These are phyloP conservation scores for Penicillium odoratum DNA, from an alignment of 495 filamentous ascomycete species.

Conservation along the genomic window DNA sequence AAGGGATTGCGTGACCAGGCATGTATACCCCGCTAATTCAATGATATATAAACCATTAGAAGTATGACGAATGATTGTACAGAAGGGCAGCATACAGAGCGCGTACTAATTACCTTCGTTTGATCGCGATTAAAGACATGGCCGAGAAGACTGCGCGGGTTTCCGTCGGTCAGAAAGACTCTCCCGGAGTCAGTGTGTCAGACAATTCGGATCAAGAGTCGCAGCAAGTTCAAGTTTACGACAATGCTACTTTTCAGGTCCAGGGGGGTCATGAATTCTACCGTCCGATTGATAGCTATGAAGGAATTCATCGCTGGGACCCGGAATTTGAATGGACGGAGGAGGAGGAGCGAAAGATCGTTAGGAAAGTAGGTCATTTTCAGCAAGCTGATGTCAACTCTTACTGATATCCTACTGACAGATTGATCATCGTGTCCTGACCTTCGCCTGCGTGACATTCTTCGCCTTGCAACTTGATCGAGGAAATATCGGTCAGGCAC, in stretches of 20 bases:
- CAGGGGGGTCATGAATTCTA: conserved; percentile 31
- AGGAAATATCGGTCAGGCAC: conserved; percentile 61
- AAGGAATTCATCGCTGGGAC: conserved; percentile 65
- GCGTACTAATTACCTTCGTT: too few species aligned
- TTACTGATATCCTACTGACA: not conserved
- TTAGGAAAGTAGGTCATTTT: conserved; percentile 11
- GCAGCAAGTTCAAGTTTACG: conserved; percentile 5
- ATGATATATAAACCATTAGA: conserved; percentile 6
- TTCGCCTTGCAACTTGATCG: conserved; percentile 69
- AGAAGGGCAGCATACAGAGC: too few species aligned
- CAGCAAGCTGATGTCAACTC: not conserved
- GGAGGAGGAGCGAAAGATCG: conserved; percentile 53
- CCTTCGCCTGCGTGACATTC: conserved; percentile 48
- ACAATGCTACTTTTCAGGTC: conserved; percentile 15
- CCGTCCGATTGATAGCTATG: conserved; percentile 52
- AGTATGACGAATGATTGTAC: not conserved
- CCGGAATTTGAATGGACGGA: conserved; percentile 61
- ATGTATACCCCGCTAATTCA: not conserved
- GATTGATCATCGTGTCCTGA: conserved; percentile 46
- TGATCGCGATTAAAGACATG: conserved; percentile 1
- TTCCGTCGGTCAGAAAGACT: conserved; percentile 7
- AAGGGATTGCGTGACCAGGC: conserved; percentile 9
- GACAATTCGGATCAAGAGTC: conserved; percentile 13
- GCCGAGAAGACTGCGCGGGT: conserved; percentile 5
- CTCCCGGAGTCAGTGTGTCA: not conserved